Conservation (phyloP, 768 basidiomycete genomes). For the Tricholoma hemisulphureum region DNA sequence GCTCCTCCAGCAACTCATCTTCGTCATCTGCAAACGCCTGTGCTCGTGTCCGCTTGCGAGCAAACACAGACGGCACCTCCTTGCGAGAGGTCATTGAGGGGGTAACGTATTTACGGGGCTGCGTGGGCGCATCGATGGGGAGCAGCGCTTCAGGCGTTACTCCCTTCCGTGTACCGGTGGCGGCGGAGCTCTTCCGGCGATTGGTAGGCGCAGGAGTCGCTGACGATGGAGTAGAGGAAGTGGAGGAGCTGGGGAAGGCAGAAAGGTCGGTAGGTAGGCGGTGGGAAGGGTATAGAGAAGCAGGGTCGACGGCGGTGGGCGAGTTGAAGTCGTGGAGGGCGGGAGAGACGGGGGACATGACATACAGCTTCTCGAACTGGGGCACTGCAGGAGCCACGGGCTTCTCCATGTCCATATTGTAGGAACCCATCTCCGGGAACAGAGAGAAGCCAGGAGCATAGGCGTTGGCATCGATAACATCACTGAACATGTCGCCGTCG, state of each 20-base stretch:
- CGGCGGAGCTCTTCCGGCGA: conserved; percentile 38
- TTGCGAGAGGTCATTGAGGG: conserved; percentile 74
- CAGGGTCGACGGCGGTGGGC: conserved; percentile 30
- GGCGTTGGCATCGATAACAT: conserved; percentile 32
- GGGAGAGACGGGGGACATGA: conserved; percentile 53
- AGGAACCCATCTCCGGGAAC: conserved; percentile 11
- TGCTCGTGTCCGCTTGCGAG: conserved; percentile 58
- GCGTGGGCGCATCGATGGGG: conserved; percentile 72
- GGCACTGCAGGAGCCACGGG: not conserved
- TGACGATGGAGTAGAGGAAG: conserved; percentile 14
- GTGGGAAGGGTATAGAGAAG: conserved; percentile 34
- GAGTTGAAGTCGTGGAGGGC: conserved; percentile 28
- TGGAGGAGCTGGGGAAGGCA: conserved; percentile 8
- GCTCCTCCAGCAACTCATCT: conserved; percentile 34
- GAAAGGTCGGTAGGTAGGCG: conserved; percentile 14
- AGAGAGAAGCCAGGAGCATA: conserved; percentile 33
- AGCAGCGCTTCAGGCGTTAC: conserved; percentile 61
- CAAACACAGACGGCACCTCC: conserved; percentile 65
- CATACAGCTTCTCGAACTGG: conserved; percentile 34
- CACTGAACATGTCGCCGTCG: conserved; percentile 13
- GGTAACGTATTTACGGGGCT: conserved; percentile 61
- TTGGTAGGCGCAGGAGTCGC: conserved; percentile 13
- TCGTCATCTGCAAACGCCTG: conserved; percentile 50
- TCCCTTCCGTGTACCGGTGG: conserved; percentile 74
- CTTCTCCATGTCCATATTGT: conserved; percentile 10